phyloP scores from a whole-genome alignment of 2,329 filamentous ascomycete species.

The Neurospora sp. region DNA sequence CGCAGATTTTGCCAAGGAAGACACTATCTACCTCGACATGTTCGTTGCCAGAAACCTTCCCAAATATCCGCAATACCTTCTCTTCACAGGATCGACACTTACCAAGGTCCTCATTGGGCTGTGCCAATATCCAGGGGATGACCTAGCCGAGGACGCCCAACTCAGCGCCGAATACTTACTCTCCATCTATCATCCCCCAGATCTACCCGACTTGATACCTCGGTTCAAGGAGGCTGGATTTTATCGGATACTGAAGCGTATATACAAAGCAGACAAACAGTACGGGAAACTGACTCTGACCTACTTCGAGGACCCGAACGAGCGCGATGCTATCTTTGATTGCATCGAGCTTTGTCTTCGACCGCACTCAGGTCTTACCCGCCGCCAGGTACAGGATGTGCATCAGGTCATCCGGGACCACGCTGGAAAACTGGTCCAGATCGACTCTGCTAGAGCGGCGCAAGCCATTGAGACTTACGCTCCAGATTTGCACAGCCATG shows the following conservation, averaged over 20 bases:
- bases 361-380: constrained; percentile 49
- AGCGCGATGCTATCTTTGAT: constrained; percentile 65
- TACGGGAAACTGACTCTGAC: constrained; percentile 68
- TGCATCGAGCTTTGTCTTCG: constrained; percentile 69
- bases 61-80: constrained; percentile 92
- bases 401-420: constrained; percentile 56
- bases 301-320: constrained; percentile 77
- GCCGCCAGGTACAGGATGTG: constrained; percentile 65
- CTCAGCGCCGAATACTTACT: constrained; percentile 94
- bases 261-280: constrained; percentile 71
- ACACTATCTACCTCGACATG: constrained; percentile 96
- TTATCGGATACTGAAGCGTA: constrained; percentile 82
- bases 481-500: constrained; percentile 53
- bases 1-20: constrained; percentile 63
- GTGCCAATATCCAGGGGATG: constrained; percentile 71
- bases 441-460: constrained; percentile 58
- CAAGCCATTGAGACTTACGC: constrained; percentile 52
- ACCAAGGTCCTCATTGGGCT: constrained; percentile 72
- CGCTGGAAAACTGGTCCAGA: constrained; percentile 54
- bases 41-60: constrained; percentile 93
- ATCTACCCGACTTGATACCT: constrained; percentile 66
- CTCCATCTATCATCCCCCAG: constrained; percentile 84
- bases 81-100: constrained; percentile 78
- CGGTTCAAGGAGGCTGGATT: constrained; percentile 73
- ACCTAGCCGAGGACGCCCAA: constrained; percentile 86